Conservation (phyloP, 2,329 filamentous ascomycete genomes). For the Teratosphaeria pseudoeucalypti region DNA sequence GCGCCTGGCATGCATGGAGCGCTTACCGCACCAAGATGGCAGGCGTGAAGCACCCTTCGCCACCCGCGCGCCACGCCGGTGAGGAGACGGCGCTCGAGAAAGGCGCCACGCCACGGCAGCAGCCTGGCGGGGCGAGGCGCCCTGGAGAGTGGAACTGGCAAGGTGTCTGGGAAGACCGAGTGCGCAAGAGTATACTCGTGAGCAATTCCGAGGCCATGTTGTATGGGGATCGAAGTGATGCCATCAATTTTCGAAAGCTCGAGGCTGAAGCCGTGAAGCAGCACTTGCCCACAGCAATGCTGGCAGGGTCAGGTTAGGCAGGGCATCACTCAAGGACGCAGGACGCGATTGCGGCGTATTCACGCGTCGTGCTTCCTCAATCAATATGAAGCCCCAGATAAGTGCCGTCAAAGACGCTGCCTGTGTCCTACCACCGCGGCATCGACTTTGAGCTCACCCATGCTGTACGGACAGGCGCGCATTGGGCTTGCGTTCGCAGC, state of each 20-base stretch:
- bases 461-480: neutral
- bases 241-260: slow-evolving; percentile 31
- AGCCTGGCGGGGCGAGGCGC: slow-evolving; percentile 39
- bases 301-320: neutral
- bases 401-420: neutral
- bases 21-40: slow-evolving; percentile 49
- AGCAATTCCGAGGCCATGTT: slow-evolving; percentile 72
- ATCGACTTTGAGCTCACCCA: neutral
- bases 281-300: neutral
- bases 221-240: slow-evolving; percentile 61
- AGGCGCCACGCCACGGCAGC: slow-evolving; percentile 18
- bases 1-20: slow-evolving; percentile 90
- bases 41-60: slow-evolving; percentile 12
- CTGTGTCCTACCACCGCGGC: neutral
- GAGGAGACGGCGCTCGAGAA: slow-evolving; percentile 7
- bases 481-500: neutral
- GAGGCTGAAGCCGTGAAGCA: slow-evolving; percentile 14
- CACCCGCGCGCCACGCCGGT: slow-evolving; percentile 4
- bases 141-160: slow-evolving; percentile 97
- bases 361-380: neutral
- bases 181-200: slow-evolving; percentile 64
- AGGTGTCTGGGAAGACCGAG: slow-evolving; percentile 87
- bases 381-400: neutral
- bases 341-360: neutral
- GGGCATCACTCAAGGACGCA: neutral